Base-by-base conservation (phyloP, 2,329 filamentous ascomycete genomes). In the Lachnellula cervina region DNA sequence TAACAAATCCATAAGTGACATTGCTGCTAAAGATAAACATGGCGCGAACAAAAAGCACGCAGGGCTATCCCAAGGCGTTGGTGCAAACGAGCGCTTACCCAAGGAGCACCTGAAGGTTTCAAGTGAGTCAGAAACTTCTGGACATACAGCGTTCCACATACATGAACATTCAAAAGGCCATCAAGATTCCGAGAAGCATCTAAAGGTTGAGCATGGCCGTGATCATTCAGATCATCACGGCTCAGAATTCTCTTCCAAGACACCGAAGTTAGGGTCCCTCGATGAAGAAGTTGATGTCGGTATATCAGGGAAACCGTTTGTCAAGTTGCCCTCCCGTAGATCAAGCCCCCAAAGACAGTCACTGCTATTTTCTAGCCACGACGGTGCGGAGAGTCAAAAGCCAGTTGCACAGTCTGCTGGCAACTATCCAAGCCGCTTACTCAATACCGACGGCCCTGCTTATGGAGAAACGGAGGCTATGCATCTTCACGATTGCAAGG, bases 241-340 rank as follows among this genome's bases (percentile, higher is more conserved):
- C 44, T n/a, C 14, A 13, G 14, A 34, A n/a, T 23, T 11, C 17
- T 14, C 9, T 17, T 16, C 23, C 21, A 32, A 17, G 28, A 32
- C 23, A 47, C 23, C 14, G 9, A 17, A 28, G 6, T 32, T 34
- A 23, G 9, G 37, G 11, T 14, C 43, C 16, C 35, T 37, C 28
- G 40, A n/a, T 40, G 40, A 59, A 45, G 55, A 52, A 35, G 56
- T 44, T 8, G 61, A 63, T 34, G 66, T 67, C 42, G 75, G 73
- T 46, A 77, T 76, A 43, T 78, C 74, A 54, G 76, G 77, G 7
- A 74, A 72, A 35, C 77, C 77, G 19, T 80, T 80, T 63, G 66
- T 74, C 55, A 72, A 77, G 56, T 71, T 74, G 14, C 71, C 74
- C 8, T 62, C 63, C 14, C 57, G 62, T 14, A 58, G 53, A 45